Percentiles rank a stretch among this genome's conserved stretches.
These are phyloP conservation scores for Ophiostoma angusticollis DNA, from an alignment of 2,329 filamentous ascomycete species.

Conservation along the genomic window DNA sequence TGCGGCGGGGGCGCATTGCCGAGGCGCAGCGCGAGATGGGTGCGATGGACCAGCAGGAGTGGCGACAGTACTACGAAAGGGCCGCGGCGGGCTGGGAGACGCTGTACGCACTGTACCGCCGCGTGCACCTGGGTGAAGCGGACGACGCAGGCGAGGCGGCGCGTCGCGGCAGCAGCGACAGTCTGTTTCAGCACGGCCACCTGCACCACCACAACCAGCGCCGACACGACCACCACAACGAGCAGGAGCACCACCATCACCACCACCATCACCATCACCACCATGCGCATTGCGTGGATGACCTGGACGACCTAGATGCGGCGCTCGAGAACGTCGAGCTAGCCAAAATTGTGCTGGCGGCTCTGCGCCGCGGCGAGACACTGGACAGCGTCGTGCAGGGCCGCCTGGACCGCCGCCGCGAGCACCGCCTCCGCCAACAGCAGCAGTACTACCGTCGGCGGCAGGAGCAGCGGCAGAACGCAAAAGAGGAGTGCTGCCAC, in stretches of 20 bases:
- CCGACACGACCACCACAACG: too few species aligned
- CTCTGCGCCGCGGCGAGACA: conserved; percentile 30
- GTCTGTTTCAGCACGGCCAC: background rate
- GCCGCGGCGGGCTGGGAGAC: conserved; percentile 29
- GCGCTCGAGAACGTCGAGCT: conserved; percentile 37
- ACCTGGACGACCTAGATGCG: conserved; percentile 26
- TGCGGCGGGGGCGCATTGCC: conserved; percentile 44
- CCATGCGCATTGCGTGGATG: conserved; percentile 18
- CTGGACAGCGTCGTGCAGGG: conserved; percentile 22
- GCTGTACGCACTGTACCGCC: conserved; percentile 27
- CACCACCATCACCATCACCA: background rate
- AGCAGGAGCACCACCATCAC: too few species aligned
- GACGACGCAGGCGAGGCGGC: background rate
- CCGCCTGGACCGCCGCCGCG: conserved; percentile 10
- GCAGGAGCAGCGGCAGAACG: too few species aligned
- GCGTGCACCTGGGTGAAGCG: conserved; percentile 22
- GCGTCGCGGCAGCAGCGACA: conserved; percentile 4
- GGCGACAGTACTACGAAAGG: conserved; percentile 18
- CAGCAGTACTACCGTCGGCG: too few species aligned
- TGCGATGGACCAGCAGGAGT: conserved; percentile 22
- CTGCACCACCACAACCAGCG: too few species aligned
- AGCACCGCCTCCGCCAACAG: conserved; percentile 5
- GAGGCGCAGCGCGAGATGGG: conserved; percentile 40
- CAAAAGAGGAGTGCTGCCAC: too few species aligned
- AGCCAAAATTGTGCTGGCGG: conserved; percentile 32